phyloP scores from a whole-genome alignment of 2,329 filamentous ascomycete species.

The Fusarium brevicatenulatum region DNA sequence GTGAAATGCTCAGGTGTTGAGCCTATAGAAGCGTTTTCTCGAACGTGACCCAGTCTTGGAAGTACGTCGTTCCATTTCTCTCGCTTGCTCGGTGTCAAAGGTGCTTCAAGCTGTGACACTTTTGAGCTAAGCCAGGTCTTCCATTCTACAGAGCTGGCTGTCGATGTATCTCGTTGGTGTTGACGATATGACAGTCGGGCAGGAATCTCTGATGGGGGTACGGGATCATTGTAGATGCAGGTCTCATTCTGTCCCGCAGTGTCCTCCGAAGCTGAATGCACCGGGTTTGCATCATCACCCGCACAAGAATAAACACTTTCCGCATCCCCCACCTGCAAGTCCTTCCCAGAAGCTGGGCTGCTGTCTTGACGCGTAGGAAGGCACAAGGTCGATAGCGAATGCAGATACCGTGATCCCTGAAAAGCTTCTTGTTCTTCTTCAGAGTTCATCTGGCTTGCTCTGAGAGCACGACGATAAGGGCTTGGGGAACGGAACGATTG shows the following conservation, averaged over 20 bases:
- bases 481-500: slow-evolving; percentile 65
- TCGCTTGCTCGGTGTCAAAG: slow-evolving; percentile 21
- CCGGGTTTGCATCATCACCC: slow-evolving; percentile 37
- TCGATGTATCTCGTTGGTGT: slow-evolving; percentile 52
- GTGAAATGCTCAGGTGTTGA: slow-evolving; percentile 38
- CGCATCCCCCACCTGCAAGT: slow-evolving; percentile 52
- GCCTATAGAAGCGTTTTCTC: slow-evolving; percentile 62
- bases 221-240: slow-evolving; percentile 14
- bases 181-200: slow-evolving; percentile 35
- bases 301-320: slow-evolving; percentile 61
- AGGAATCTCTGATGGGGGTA: slow-evolving; percentile 1
- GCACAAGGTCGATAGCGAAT: slow-evolving; percentile 53
- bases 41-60: slow-evolving; percentile 53
- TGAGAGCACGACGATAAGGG: slow-evolving; percentile 64
- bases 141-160: slow-evolving; percentile 63
- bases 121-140: slow-evolving; percentile 65
- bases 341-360: slow-evolving; percentile 52
- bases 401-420: slow-evolving; percentile 51
- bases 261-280: neutral
- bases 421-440: slow-evolving; percentile 39
- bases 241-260: neutral
- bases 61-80: neutral
- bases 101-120: slow-evolving; percentile 57
- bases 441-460: slow-evolving; percentile 56
- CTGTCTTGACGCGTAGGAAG: slow-evolving; percentile 55